phyloP scores from a whole-genome alignment of 192 early-diverging fungal genomes.

The Gonapodya prolifera region DNA sequence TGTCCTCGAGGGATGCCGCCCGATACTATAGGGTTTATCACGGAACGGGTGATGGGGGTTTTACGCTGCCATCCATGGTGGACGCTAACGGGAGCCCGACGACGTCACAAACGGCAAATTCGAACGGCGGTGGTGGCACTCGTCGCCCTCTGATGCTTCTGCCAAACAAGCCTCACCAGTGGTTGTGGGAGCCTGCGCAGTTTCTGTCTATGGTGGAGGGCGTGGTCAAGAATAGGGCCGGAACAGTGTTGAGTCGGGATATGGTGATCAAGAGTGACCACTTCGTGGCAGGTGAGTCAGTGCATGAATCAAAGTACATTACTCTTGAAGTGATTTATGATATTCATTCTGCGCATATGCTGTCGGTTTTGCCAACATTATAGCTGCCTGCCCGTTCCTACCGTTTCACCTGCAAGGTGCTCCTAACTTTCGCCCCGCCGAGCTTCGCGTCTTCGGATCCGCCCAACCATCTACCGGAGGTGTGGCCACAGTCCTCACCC shows the following conservation, averaged over 20 bases:
- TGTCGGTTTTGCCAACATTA: constrained; percentile 19
- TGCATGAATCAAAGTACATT: background rate
- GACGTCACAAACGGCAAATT: background rate
- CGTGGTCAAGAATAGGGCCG: background rate
- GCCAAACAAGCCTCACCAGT: background rate
- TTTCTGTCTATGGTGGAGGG: background rate
- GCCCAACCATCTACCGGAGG: background rate
- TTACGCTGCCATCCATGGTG: no score
- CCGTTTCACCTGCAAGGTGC: constrained; percentile 39
- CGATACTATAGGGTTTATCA: background rate
- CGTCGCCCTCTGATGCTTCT: background rate
- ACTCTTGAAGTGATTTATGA: background rate
- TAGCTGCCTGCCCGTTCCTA: constrained; percentile 19
- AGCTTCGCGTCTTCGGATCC: background rate
- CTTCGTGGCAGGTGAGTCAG: background rate
- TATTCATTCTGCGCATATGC: background rate
- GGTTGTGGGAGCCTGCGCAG: background rate
- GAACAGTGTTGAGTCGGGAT: background rate
- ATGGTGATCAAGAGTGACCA: constrained; percentile 4
- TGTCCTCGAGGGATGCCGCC: background rate
- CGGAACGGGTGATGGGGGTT: no score
- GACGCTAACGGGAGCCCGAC: background rate
- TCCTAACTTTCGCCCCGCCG: constrained; percentile 42
- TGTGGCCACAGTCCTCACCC: background rate
- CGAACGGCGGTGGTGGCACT: background rate